Conservation (phyloP, 2,329 filamentous ascomycete genomes). For the Pseudocercospora ulei region DNA sequence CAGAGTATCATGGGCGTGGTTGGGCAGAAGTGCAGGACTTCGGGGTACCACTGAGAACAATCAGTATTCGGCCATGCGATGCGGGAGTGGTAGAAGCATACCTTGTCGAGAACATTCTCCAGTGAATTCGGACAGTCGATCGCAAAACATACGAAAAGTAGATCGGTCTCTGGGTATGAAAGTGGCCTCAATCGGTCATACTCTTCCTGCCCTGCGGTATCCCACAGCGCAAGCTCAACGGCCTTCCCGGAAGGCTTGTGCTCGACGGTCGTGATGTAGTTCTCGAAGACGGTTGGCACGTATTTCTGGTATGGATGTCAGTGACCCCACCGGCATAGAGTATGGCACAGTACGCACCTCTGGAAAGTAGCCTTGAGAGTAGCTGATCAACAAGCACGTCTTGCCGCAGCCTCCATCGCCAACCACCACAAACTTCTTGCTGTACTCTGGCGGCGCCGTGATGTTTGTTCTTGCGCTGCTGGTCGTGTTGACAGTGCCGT, state of each 20-base stretch:
- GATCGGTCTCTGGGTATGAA: slow-evolving; percentile 94
- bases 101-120: slow-evolving; percentile 98
- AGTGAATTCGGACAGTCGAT: slow-evolving; percentile 97
- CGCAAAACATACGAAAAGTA: slow-evolving; percentile 97
- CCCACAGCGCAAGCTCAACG: slow-evolving; percentile 94
- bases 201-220: slow-evolving; percentile 96
- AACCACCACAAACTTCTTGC: slow-evolving; percentile 98
- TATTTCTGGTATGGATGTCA: slow-evolving; percentile 65
- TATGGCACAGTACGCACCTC: slow-evolving; percentile 55
- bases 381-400: slow-evolving; percentile 96
- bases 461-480: slow-evolving; percentile 69
- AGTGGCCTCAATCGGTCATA: slow-evolving; percentile 92
- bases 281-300: slow-evolving; percentile 96
- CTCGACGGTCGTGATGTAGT: slow-evolving; percentile 96
- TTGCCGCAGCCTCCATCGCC: slow-evolving; percentile 97
- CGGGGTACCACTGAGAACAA: slow-evolving; percentile 77
- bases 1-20: slow-evolving; percentile 93
- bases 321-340: no score
- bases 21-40: slow-evolving; percentile 97
- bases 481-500: slow-evolving; percentile 77
- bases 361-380: slow-evolving; percentile 96
- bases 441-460: slow-evolving; percentile 85
- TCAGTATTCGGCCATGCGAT: slow-evolving; percentile 10
- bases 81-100: slow-evolving; percentile 38
- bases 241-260: slow-evolving; percentile 83